Conservation (phyloP, 257 asterid genomes). For the Solanum chaucha region DNA sequence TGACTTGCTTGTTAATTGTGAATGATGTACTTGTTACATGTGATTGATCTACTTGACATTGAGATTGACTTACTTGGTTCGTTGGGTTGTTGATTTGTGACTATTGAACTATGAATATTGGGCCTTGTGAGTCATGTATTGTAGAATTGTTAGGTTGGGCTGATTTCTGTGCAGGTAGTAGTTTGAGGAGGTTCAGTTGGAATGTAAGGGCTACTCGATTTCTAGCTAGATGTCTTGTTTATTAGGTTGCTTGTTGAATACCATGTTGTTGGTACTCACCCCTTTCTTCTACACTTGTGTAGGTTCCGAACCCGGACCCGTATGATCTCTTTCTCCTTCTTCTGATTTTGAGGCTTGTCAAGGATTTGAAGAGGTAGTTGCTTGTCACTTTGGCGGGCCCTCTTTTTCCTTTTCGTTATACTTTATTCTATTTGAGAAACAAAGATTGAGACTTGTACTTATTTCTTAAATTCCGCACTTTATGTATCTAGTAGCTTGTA, state of each 20-base stretch:
- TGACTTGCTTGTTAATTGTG: not conserved
- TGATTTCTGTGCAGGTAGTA: not conserved
- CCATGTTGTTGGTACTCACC: too few relatives aligned
- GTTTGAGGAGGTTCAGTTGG: not conserved
- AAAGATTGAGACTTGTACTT: not conserved
- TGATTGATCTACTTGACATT: not conserved
- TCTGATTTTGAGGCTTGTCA: not conserved
- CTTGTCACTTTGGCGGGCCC: not conserved
- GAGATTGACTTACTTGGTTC: not conserved
- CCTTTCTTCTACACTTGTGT: too few relatives aligned
- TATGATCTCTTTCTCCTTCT: not conserved
- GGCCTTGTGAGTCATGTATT: not conserved
- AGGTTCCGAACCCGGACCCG: not conserved
- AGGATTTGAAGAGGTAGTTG: not conserved
- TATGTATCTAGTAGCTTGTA: not conserved
- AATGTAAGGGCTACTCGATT: not conserved
- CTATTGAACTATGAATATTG: not conserved
- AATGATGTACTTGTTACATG: not conserved
- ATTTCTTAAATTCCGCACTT: not conserved
- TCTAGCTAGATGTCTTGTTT: not conserved
- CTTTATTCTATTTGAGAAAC: too few relatives aligned
- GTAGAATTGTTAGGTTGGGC: not conserved
- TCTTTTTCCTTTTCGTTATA: not conserved
- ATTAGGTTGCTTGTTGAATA: too few relatives aligned
- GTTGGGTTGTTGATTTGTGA: too few relatives aligned